Base-by-base conservation (phyloP, 345 rosid genomes). In the Populus pruinosa region DNA sequence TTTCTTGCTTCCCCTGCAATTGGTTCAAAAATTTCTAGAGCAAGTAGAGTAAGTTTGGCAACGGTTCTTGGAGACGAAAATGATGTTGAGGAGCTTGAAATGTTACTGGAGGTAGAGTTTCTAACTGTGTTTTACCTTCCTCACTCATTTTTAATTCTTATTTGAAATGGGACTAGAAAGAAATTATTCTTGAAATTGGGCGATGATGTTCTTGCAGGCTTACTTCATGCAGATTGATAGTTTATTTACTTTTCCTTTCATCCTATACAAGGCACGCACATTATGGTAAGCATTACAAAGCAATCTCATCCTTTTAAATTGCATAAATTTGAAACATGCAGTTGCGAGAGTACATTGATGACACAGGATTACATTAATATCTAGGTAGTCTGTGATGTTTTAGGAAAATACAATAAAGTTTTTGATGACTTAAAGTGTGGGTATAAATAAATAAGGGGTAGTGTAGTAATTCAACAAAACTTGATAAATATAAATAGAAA, bases 1-100 rank as follows among this genome's bases (percentile, higher is more conserved):
- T 87, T 77, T 88, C 78, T 87, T 82, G 88, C 93, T 65, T 92
- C 99, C 64, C 99, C 99, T 10, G 89, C 95, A 13, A 87, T 91
- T 68, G 98, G 97, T 80, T 96, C 97, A 31, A 93, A 92, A 86
- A 91, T 96, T 81, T 93, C 99, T 12, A 87, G 94, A 81, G 99
- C 98, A 70, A 92, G 99, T 79, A 88, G 93, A 85, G 97, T 88
- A 20, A 92, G 98, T 83, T 50, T 92, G 80, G 90, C 87, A 56
- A 96, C 99, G 17, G 82, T 83, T 74, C 99, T 86, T 71, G 97
- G 92, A 23, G 98, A 96, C 27, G 98, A 96, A 85, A 89, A 93
- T 83, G 98, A 96, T 82, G 99, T 96, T 67, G 98, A 96, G 86
- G 99, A 91, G 88, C 96, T 96, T 83, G 99, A 96, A 87, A 96